These are phyloP conservation scores for Stephania japonica DNA, from an alignment of 164 flowering plant genomes.

Conservation along the genomic window DNA sequence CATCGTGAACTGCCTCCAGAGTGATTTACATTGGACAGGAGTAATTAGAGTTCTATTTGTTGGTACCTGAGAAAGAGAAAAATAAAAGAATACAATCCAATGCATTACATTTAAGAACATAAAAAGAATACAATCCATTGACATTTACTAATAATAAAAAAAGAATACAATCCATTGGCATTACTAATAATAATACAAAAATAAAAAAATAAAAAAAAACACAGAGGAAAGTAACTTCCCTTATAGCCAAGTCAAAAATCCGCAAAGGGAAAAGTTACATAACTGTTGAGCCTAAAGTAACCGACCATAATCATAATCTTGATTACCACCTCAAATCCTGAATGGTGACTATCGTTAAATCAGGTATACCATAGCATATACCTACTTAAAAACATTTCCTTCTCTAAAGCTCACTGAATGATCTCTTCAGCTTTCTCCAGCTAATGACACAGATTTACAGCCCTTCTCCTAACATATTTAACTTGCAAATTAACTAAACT, in stretches of 20 bases:
- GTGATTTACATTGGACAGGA: constrained; percentile 85
- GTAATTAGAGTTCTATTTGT: constrained; percentile 61
- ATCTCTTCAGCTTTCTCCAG: not conserved
- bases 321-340: not conserved
- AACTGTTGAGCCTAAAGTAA: not conserved
- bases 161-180: too few species aligned
- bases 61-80: constrained; percentile 46
- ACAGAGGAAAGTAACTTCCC: not conserved
- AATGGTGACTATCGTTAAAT: not conserved
- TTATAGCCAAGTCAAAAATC: not conserved
- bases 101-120: not conserved
- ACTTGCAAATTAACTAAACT: not conserved
- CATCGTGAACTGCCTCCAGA: constrained; percentile 83
- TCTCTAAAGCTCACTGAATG: not conserved
- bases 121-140: not conserved
- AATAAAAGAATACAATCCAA: not conserved
- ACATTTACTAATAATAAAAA: not conserved
- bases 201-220: too few species aligned
- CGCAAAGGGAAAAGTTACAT: not conserved
- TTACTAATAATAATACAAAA: too few species aligned
- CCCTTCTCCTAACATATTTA: not conserved
- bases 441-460: not conserved
- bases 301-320: not conserved
- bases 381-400: not conserved
- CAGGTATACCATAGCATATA: not conserved